Evolutionary conservation across 129 eudicot genomes (phyloP).

Genomic region (Chrysanthemum lavandulifolium): DNA sequence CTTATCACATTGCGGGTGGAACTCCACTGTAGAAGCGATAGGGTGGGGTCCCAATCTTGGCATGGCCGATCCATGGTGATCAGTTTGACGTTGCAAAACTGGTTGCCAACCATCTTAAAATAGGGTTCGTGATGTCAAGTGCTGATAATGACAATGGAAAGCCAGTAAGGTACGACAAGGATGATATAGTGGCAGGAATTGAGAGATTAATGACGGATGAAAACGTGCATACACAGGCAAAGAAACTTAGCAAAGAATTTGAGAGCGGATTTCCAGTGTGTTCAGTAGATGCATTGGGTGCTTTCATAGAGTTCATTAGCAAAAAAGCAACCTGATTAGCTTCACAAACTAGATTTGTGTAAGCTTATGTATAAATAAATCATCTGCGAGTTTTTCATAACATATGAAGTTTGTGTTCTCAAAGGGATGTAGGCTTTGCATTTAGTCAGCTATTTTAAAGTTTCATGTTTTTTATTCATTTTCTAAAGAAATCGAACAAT

Average conservation of each 20-base stretch:
- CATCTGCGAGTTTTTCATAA: too few relatives aligned
- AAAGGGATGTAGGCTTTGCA: neutral
- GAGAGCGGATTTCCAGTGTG: conserved; percentile 52
- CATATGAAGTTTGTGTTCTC: neutral
- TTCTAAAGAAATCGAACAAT: neutral
- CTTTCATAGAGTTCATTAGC: conserved; percentile 50
- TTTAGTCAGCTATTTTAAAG: neutral
- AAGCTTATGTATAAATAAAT: neutral
- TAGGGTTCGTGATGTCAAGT: conserved; percentile 30
- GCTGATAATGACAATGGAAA: conserved; percentile 16
- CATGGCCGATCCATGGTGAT: conserved; percentile 85
- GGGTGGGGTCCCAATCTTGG: conserved; percentile 70
- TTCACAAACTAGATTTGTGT: neutral
- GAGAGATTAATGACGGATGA: conserved; percentile 53
- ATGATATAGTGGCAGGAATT: conserved; percentile 48
- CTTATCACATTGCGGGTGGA: conserved; percentile 89
- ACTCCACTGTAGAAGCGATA: conserved; percentile 72
- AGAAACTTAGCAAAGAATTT: conserved; percentile 30
- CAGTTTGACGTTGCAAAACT: conserved; percentile 60
- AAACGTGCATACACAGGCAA: conserved; percentile 43
- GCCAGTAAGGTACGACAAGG: conserved; percentile 34
- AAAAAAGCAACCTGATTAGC: conserved; percentile 24
- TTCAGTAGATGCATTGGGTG: conserved; percentile 59
- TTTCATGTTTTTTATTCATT: neutral
- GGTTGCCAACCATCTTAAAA: conserved; percentile 46